These are phyloP conservation scores for Astraeus odoratus DNA, from an alignment of 768 basidiomycete genomes.

Conservation along the genomic window DNA sequence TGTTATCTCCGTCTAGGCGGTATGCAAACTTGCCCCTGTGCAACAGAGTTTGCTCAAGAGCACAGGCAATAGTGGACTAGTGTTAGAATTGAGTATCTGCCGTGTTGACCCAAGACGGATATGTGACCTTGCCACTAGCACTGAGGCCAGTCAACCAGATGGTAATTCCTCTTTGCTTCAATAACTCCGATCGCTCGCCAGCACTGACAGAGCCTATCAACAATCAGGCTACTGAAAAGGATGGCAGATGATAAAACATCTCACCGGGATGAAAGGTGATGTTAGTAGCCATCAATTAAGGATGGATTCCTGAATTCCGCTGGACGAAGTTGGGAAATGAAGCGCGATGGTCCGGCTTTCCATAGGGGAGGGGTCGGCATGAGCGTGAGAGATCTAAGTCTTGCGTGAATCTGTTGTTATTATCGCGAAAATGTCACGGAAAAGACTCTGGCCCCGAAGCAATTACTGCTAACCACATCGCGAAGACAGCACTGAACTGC, in stretches of 20 bases:
- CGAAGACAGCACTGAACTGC: too few species aligned
- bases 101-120: not conserved
- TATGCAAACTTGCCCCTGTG: conserved; percentile 82
- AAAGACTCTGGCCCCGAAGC: too few species aligned
- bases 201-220: conserved; percentile 60
- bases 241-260: not conserved
- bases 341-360: too few species aligned
- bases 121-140: conserved; percentile 86
- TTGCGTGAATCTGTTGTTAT: too few species aligned
- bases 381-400: too few species aligned
- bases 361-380: too few species aligned
- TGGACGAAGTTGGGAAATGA: too few species aligned
- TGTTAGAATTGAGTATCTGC: not conserved
- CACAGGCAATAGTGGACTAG: conserved; percentile 95
- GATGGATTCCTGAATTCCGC: too few species aligned
- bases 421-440: too few species aligned
- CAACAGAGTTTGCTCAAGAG: conserved; percentile 91
- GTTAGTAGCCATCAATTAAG: not conserved
- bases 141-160: conserved; percentile 97
- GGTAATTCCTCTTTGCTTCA: conserved; percentile 81
- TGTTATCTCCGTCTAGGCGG: conserved; percentile 92
- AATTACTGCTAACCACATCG: too few species aligned
- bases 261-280: not conserved
- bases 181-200: conserved; percentile 57
- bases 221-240: not conserved